Evolutionary conservation across 2,329 filamentous ascomycete genomes (phyloP).

Genomic region (Stenocarpella maydis): DNA sequence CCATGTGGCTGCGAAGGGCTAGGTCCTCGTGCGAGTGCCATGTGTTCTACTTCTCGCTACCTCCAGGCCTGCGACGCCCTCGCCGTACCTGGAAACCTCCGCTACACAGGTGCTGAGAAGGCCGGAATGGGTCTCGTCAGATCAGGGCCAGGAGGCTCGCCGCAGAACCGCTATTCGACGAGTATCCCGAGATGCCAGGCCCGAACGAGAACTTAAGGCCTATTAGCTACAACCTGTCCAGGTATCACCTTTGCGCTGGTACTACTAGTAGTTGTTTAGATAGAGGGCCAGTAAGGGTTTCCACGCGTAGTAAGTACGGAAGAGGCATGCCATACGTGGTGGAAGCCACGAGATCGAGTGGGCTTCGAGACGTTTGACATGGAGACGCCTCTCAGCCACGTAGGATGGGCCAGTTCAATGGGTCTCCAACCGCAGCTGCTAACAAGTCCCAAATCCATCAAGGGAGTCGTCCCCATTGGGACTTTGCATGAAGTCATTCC

Average conservation of each 20-base stretch:
- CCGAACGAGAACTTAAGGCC: not conserved
- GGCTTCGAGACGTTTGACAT: not conserved
- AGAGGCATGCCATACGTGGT: not conserved
- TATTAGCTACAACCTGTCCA: not conserved
- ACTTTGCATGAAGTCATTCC: not conserved
- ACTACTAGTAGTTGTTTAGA: not conserved
- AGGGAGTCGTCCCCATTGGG: not conserved
- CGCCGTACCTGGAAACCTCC: not conserved
- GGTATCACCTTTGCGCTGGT: not conserved
- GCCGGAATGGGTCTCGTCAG: slow-evolving; percentile 5
- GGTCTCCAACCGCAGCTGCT: not conserved
- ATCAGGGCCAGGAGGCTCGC: not conserved
- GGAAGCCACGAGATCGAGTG: not conserved
- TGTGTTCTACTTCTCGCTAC: not conserved
- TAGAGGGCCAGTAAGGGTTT: not conserved
- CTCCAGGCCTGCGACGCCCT: too few relatives aligned
- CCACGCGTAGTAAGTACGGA: not conserved
- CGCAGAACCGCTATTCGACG: slow-evolving; percentile 8
- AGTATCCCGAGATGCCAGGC: slow-evolving; percentile 2
- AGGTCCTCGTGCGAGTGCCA: not conserved
- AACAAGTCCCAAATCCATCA: not conserved
- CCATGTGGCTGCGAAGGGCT: not conserved
- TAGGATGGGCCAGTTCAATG: not conserved
- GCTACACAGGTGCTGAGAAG: not conserved
- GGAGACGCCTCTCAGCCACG: not conserved